Base-by-base conservation (phyloP, 1,284 basidiomycete species). In the Quambalaria eucalypti region DNA sequence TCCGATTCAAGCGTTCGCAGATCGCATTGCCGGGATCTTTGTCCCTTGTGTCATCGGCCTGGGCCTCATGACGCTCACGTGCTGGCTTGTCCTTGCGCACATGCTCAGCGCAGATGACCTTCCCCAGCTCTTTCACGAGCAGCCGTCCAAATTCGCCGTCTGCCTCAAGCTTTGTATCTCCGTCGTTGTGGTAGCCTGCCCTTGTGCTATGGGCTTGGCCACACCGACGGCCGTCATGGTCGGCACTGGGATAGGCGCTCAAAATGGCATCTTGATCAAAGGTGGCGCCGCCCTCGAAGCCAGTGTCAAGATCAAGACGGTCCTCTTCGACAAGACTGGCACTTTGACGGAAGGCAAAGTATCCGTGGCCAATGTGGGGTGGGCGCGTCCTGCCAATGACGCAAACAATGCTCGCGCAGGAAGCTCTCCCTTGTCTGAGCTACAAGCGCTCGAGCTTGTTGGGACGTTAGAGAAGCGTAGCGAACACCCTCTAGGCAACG, bases 161-260 rank as follows among this genome's bases (percentile, higher is more conserved):
- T 97, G 93, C 74, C 81, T 99, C 58, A 92, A 96, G 79, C 85
- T 99, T 62, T 97, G 93, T 76, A 98, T 98, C 72, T 92, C 88
- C 50, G 93, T 98, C 61, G 84, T 99, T 55, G 95, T 99, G 44
- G 92, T 99, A 54, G 95, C 95, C 3, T 99, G 95, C 76, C 95
- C 95, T 0, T 99, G 95, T 73, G 95, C 95, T 0, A 82, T 99
- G 28, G 95, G 95, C 2, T 82, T 98, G 53, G 89, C 88, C 56
- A 98, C 95, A 0, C 95, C 95, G 0, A 98, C 95, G 0, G 95
- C 95, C 1, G 92, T 98, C 77, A 98, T 98, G 95, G 95, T 98
- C 38, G 95, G 95, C 28, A 98, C 95, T 0, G 95, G 95, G 0
- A 86, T 98, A 52, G 95, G 95, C 1, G 95, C 95, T 10, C 83